phyloP scores from a whole-genome alignment of 768 basidiomycete species.

The Russula olivacea region DNA sequence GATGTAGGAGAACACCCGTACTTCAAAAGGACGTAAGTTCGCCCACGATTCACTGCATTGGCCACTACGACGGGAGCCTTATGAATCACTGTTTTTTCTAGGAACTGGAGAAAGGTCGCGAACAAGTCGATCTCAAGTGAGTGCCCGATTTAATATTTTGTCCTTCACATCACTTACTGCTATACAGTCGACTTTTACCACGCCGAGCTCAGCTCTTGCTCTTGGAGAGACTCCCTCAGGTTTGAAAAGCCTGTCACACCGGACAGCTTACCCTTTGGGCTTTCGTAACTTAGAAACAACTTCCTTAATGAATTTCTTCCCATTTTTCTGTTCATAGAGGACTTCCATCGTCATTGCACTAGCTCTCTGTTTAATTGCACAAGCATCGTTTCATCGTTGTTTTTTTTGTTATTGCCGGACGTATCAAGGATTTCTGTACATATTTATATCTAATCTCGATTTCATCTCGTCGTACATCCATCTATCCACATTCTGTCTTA shows the following conservation, averaged over 20 bases:
- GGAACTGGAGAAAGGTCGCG: neutral
- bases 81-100: neutral
- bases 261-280: neutral
- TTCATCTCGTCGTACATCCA: neutral
- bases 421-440: neutral
- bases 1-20: neutral
- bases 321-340: neutral
- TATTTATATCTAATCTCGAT: neutral
- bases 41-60: neutral
- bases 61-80: neutral
- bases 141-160: neutral
- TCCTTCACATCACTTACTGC: neutral
- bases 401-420: neutral
- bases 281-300: neutral
- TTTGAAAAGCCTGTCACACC: neutral
- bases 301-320: neutral
- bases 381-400: neutral
- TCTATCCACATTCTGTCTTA: neutral
- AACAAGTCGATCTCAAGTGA: neutral
- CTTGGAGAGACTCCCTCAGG: constrained; percentile 11
- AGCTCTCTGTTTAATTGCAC: neutral
- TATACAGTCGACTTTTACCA: neutral
- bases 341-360: neutral
- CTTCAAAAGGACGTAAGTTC: constrained; percentile 1
- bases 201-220: neutral